These are phyloP conservation scores for Xylaria sp. DNA, from an alignment of 2,329 filamentous ascomycete species.

Conservation along the genomic window DNA sequence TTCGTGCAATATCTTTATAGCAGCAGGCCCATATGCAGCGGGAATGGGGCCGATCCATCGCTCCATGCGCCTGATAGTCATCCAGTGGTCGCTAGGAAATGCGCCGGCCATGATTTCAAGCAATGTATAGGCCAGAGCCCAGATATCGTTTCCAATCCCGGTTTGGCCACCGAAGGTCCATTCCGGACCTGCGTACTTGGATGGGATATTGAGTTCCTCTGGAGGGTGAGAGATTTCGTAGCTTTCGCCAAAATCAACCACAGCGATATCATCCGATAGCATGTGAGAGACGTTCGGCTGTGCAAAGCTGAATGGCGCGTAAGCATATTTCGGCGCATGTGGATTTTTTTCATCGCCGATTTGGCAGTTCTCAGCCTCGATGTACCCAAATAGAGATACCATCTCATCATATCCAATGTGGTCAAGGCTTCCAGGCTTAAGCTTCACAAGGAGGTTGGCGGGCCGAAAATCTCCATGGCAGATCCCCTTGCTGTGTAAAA, in stretches of 20 bases:
- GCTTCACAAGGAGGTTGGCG: constrained; percentile 15
- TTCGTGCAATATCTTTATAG: not conserved
- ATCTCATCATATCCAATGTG: constrained; percentile 7
- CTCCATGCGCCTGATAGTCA: constrained; percentile 5
- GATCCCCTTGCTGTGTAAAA: constrained; percentile 14
- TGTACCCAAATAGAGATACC: not conserved
- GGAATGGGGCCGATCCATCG: constrained; percentile 9
- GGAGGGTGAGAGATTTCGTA: constrained; percentile 4
- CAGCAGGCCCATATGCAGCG: constrained; percentile 1
- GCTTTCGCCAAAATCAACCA: constrained; percentile 24
- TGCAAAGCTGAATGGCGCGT: not conserved
- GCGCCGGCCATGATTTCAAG: constrained; percentile 2
- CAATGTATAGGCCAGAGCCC: constrained; percentile 17
- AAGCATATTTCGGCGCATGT: not conserved
- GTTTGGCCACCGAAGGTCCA: not conserved
- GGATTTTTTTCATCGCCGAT: not conserved
- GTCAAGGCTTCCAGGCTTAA: constrained; percentile 8
- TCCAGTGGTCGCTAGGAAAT: not conserved
- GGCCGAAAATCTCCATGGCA: constrained; percentile 22
- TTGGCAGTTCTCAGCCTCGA: not conserved
- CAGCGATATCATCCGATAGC: constrained; percentile 12
- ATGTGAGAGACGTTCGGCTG: not conserved
- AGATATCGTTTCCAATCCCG: constrained; percentile 11
- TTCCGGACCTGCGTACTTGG: constrained; percentile 16
- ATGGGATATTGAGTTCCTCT: constrained; percentile 5